A percentile compares a stretch with the other conserved stretches of the same genome.
Evolutionary conservation across 768 basidiomycete species (phyloP).

Genomic region (Amanita rimosa): DNA sequence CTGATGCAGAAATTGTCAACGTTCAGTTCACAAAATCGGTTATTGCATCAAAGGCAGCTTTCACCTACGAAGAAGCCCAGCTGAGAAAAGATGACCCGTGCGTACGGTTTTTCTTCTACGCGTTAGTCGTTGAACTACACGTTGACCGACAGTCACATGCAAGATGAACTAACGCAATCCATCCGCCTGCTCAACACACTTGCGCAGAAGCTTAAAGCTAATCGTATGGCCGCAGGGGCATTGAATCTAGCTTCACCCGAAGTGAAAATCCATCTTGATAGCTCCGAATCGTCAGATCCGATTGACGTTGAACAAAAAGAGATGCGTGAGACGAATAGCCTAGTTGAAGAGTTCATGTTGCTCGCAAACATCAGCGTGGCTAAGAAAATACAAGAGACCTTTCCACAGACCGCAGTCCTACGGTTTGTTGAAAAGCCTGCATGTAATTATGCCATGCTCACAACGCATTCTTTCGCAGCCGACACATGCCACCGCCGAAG

Average conservation of each 20-base stretch:
- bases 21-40: conserved; percentile 93
- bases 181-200: conserved; percentile 85
- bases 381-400: conserved; percentile 81
- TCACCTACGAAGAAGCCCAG: conserved; percentile 96
- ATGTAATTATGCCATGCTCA: not conserved
- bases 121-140: not conserved
- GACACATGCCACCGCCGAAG: conserved; percentile 84
- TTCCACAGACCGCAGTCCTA: conserved; percentile 91
- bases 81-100: conserved; percentile 86
- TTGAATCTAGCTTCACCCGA: conserved; percentile 97
- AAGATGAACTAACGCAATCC: conserved; percentile 74
- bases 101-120: conserved; percentile 15
- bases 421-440: conserved; percentile 30
- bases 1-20: conserved; percentile 81
- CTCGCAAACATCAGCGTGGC: conserved; percentile 96
- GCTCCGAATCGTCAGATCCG: conserved; percentile 87
- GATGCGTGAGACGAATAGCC: conserved; percentile 82
- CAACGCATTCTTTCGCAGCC: conserved; percentile 28
- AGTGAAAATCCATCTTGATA: conserved; percentile 93
- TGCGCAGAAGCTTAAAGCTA: conserved; percentile 74
- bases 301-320: conserved; percentile 97
- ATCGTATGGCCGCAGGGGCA: conserved; percentile 92
- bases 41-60: conserved; percentile 91
- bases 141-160: conserved; percentile 38
- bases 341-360: conserved; percentile 99